phyloP scores from a whole-genome alignment of 495 filamentous ascomycete species.

The Penicillium malachiteum region DNA sequence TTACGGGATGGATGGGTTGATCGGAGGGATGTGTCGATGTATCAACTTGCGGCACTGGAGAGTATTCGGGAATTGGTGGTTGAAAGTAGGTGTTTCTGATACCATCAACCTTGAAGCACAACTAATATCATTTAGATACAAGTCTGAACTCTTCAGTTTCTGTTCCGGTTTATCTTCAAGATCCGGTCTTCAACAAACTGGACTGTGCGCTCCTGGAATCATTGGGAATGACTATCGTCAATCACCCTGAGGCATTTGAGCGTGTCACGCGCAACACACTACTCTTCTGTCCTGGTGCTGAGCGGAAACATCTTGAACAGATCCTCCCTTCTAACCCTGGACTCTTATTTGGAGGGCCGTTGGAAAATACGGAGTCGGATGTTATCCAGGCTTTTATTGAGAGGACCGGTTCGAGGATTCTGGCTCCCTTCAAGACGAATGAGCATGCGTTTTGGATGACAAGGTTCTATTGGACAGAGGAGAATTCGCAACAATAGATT shows the following conservation, averaged over 20 bases:
- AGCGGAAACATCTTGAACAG: slow-evolving; percentile 37
- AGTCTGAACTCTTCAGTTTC: not conserved
- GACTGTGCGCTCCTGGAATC: slow-evolving; percentile 58
- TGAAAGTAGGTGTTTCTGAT: not conserved
- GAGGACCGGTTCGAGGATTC: slow-evolving; percentile 19
- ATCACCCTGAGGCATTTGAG: slow-evolving; percentile 57
- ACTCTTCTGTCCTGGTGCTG: slow-evolving; percentile 59
- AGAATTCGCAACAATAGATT: too few relatives aligned
- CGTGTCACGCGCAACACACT: slow-evolving; percentile 52
- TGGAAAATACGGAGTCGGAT: slow-evolving; percentile 34
- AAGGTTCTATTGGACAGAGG: slow-evolving; percentile 33
- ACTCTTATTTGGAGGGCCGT: slow-evolving; percentile 35
- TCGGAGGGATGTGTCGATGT: slow-evolving; percentile 43
- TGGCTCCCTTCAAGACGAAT: slow-evolving; percentile 35
- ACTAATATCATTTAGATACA: too few relatives aligned
- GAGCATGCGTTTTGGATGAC: slow-evolving; percentile 48
- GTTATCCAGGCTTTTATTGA: slow-evolving; percentile 26
- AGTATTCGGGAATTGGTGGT: slow-evolving; percentile 36
- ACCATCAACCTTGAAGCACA: too few relatives aligned
- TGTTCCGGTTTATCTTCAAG: slow-evolving; percentile 58
- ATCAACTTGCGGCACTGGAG: slow-evolving; percentile 63
- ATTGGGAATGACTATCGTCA: slow-evolving; percentile 53
- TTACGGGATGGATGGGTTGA: slow-evolving; percentile 48
- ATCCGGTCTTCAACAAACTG: slow-evolving; percentile 64
- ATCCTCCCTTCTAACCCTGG: slow-evolving; percentile 30